Percentiles rank a stretch among this genome's conserved stretches.
Conservation (phyloP, 2,329 filamentous ascomycete genomes). For the Aspergillus spinulosporus region DNA sequence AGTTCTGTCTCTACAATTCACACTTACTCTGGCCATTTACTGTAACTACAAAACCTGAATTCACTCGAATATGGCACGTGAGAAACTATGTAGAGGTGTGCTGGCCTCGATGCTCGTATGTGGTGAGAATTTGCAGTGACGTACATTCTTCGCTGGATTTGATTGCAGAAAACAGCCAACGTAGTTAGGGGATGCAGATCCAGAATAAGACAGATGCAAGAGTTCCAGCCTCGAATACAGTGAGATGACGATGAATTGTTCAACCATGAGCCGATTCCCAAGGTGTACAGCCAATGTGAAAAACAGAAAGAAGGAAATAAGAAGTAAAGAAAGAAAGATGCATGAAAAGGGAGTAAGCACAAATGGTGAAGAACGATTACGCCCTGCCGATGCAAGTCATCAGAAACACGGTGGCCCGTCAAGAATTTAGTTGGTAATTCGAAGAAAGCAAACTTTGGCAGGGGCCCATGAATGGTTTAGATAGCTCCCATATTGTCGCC, state of each 20-base stretch:
- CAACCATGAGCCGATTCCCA: neutral
- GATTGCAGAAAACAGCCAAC: neutral
- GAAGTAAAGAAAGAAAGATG: neutral
- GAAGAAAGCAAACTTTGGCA: neutral
- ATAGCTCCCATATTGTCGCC: constrained; percentile 21
- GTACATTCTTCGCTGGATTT: constrained; percentile 12
- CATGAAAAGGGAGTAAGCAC: constrained; percentile 13
- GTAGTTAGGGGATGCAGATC: constrained; percentile 3
- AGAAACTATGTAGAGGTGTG: neutral
- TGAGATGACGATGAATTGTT: neutral
- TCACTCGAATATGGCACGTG: neutral
- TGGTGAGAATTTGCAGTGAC: neutral
- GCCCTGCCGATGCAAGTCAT: constrained; percentile 28
- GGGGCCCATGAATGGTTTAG: too few species aligned
- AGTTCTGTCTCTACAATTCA: neutral
- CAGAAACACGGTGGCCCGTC: constrained; percentile 19
- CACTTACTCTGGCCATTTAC: neutral
- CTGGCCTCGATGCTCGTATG: neutral
- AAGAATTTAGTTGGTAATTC: neutral
- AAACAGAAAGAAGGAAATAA: neutral
- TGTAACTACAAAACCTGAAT: neutral
- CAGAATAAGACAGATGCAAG: constrained; percentile 17
- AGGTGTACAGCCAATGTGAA: neutral
- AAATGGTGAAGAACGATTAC: constrained; percentile 22
- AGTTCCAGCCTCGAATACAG: constrained; percentile 24